Evolutionary conservation across 768 basidiomycete species (phyloP), one percentile per base, ranked within the genome.

Genomic region (Amanita jacksonii): DNA sequence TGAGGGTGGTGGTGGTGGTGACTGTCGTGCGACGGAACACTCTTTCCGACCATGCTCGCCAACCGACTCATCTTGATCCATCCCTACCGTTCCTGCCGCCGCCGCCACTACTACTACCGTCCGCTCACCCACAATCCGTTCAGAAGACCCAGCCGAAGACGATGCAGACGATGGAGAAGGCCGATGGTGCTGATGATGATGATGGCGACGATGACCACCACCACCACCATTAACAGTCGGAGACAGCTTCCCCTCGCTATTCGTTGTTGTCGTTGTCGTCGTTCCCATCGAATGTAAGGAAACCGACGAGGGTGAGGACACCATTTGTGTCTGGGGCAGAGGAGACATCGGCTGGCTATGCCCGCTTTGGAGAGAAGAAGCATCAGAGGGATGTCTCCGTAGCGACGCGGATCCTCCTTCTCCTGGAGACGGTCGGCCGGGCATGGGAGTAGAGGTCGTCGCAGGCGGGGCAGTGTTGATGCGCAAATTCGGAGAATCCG

Each of bases 371-470:
- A 38, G 48, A 16, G 59, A 27, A 16, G 64, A 65, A 9, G 55
- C 51, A 38, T 63, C 53, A 2, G 65, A 63, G 34, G 53, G 53
- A 32, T 64, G 57, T 8, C 62, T 59, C 13, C 27, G 57, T 57
- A 35, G 67, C 58, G 8, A 67, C 67, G n/a, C n/a, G n/a, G n/a
- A n/a, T n/a, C 1, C 67, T 62, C 12, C 59, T 57, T 5, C 64
- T 62, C 38, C 27, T 28, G 67, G 64, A 4, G 47, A 47, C 3
- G 67, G 63, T 19, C 58, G 50, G 3, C 55, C 52, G 28, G 66
- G 51, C 5, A 57, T 23, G 5, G 49, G 49, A n/a, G 36, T 24
- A n/a, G n/a, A n/a, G 8, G 12, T 18, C 36, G 35, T 28, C 35
- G 33, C 25, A 41, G 57, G 43, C 24, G 41, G 52, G 23, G 47